phyloP scores from a whole-genome alignment of 768 basidiomycete species.

The Russula olivacea region DNA sequence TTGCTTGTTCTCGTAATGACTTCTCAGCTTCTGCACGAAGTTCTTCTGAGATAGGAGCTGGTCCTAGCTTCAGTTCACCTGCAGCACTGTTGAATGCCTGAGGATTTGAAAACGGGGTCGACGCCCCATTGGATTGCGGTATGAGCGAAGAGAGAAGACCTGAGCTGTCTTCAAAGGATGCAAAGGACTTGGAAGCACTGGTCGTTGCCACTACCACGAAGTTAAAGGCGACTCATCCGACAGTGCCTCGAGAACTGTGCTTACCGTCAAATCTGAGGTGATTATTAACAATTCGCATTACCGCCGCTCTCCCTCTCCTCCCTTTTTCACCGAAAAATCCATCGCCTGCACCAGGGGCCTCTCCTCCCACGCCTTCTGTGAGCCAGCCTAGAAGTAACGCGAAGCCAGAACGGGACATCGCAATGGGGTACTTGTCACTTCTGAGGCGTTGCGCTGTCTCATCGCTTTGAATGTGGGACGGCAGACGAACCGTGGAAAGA shows the following conservation, averaged over 20 bases:
- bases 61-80: constrained; percentile 82
- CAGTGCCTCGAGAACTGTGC: constrained; percentile 18
- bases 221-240: constrained; percentile 27
- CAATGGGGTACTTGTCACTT: constrained; percentile 84
- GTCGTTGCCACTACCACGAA: constrained; percentile 57
- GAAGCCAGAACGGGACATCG: constrained; percentile 89
- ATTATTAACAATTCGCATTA: constrained; percentile 93
- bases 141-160: constrained; percentile 77
- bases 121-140: constrained; percentile 50
- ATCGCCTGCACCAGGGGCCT: constrained; percentile 71
- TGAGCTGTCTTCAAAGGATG: constrained; percentile 80
- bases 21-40: constrained; percentile 77
- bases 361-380: constrained; percentile 85
- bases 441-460: constrained; percentile 79
- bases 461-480: constrained; percentile 78
- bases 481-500: constrained; percentile 72
- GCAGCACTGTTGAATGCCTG: constrained; percentile 70
- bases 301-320: constrained; percentile 78
- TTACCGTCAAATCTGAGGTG: constrained; percentile 87
- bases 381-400: constrained; percentile 92
- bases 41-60: constrained; percentile 70
- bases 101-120: constrained; percentile 50
- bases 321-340: constrained; percentile 79
- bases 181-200: constrained; percentile 55
- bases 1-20: constrained; percentile 71